Percentiles rank a stretch among this genome's conserved stretches.
These are phyloP conservation scores for Mortierella sp. DNA, from an alignment of 371 early-diverging fungal genomes.

Conservation along the genomic window DNA sequence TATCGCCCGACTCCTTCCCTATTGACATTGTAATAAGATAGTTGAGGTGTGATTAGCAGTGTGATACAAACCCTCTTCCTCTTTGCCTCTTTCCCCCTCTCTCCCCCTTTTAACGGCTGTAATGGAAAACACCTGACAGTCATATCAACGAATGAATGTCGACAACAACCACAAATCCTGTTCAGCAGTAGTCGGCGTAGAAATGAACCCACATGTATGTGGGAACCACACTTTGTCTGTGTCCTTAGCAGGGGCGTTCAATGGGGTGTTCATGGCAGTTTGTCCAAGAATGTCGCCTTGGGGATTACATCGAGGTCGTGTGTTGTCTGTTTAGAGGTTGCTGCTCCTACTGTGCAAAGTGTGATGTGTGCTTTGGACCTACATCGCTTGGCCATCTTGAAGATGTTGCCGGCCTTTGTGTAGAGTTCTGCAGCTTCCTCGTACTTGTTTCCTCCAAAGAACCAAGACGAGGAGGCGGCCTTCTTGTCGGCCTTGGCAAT, in stretches of 20 bases:
- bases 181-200: background rate
- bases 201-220: background rate
- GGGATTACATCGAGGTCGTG: background rate
- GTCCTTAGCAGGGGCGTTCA: background rate
- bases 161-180: background rate
- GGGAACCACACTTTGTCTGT: background rate
- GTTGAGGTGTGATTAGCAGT: conserved; percentile 12
- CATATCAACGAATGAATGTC: background rate
- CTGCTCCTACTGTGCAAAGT: background rate
- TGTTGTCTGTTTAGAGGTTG: background rate
- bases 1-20: conserved; percentile 96
- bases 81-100: background rate
- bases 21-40: conserved; percentile 9
- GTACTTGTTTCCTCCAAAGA: conserved; percentile 87
- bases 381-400: conserved; percentile 93
- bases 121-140: background rate
- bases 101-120: background rate
- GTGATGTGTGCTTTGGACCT: conserved; percentile 27
- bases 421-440: conserved; percentile 96
- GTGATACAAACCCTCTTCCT: background rate
- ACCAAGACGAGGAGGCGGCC: conserved; percentile 80
- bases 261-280: background rate
- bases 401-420: conserved; percentile 90
- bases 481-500: conserved; percentile 84
- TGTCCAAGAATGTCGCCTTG: background rate